A percentile compares a stretch with the other conserved stretches of the same genome.
phyloP scores from a whole-genome alignment of 805 yeast species.

The Candida anglica region DNA sequence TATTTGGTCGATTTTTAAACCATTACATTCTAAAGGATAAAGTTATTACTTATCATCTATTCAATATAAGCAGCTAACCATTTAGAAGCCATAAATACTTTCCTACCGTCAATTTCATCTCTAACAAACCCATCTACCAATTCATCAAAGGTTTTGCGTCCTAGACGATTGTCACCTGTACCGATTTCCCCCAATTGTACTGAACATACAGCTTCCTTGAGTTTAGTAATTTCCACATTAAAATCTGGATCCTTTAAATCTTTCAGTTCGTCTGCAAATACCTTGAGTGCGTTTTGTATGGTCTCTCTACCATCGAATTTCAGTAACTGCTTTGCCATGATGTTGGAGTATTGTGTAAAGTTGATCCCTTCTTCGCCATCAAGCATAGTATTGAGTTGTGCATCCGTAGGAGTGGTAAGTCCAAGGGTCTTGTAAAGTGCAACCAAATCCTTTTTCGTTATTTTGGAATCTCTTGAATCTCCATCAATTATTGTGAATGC shows the following conservation, averaged over 20 bases:
- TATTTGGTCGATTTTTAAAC: too few species aligned
- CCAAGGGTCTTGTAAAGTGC: conserved; percentile 53
- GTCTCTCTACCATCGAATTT: conserved; percentile 49
- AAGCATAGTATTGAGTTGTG: conserved; percentile 50
- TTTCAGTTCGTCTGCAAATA: conserved; percentile 38
- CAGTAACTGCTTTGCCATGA: conserved; percentile 54
- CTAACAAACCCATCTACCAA: conserved; percentile 54
- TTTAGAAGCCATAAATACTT: conserved; percentile 55
- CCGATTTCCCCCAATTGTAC: conserved; percentile 45
- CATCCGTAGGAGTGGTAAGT: conserved; percentile 38
- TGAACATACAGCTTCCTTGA: conserved; percentile 45
- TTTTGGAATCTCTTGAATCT: conserved; percentile 66
- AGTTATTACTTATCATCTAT: too few species aligned
- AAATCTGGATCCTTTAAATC: conserved; percentile 25
- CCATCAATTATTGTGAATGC: conserved; percentile 79
- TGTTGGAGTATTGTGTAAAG: conserved; percentile 62
- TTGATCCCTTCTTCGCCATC: conserved; percentile 36
- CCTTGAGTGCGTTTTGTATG: conserved; percentile 54
- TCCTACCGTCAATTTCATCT: conserved; percentile 54
- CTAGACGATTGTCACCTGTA: conserved; percentile 41
- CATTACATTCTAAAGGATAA: too few species aligned
- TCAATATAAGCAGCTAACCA: conserved; percentile 56
- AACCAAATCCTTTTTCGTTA: conserved; percentile 52
- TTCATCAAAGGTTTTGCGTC: conserved; percentile 42
- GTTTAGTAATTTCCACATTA: conserved; percentile 44